Percentiles rank a stretch among this genome's conserved stretches.
These are phyloP conservation scores for Fusarium sp. DNA, from an alignment of 2,329 filamentous ascomycete genomes.

Conservation along the genomic window DNA sequence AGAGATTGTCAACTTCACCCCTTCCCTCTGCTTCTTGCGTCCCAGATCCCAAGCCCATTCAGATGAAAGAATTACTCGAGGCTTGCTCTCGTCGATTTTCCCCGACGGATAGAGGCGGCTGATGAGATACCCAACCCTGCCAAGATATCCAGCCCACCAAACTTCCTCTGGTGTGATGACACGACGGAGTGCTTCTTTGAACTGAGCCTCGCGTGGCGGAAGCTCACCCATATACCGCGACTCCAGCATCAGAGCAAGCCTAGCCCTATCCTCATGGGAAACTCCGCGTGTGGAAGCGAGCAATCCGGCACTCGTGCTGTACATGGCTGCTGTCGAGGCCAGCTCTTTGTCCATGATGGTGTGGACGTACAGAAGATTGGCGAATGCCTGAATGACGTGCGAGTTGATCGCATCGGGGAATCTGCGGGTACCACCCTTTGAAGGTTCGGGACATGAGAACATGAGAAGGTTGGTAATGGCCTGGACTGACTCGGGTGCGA, in stretches of 20 bases:
- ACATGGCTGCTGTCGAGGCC: conserved; percentile 69
- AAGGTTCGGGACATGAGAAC: conserved; percentile 57
- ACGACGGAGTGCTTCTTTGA: conserved; percentile 64
- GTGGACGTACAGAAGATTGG: conserved; percentile 69
- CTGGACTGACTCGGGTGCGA: conserved; percentile 60
- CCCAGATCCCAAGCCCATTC: conserved; percentile 56
- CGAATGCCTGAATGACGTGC: conserved; percentile 65
- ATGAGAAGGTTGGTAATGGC: conserved; percentile 62
- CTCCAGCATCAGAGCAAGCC: conserved; percentile 72
- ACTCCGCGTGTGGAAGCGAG: conserved; percentile 72
- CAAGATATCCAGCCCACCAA: conserved; percentile 76
- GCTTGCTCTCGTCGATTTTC: conserved; percentile 52
- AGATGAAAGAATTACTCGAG: conserved; percentile 55
- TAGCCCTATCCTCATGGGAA: conserved; percentile 69
- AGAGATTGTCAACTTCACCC: conserved; percentile 58
- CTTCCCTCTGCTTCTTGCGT: conserved; percentile 54
- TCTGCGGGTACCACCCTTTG: conserved; percentile 30
- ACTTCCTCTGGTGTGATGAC: conserved; percentile 65
- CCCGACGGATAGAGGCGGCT: conserved; percentile 73
- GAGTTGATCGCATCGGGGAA: conserved; percentile 57
- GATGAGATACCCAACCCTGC: conserved; percentile 68
- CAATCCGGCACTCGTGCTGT: conserved; percentile 73
- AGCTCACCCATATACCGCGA: conserved; percentile 74
- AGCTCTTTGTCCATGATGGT: conserved; percentile 63
- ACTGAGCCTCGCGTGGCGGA: conserved; percentile 66